Base-by-base conservation (phyloP, 768 basidiomycete species). In the Kwoniella dejecticola region DNA sequence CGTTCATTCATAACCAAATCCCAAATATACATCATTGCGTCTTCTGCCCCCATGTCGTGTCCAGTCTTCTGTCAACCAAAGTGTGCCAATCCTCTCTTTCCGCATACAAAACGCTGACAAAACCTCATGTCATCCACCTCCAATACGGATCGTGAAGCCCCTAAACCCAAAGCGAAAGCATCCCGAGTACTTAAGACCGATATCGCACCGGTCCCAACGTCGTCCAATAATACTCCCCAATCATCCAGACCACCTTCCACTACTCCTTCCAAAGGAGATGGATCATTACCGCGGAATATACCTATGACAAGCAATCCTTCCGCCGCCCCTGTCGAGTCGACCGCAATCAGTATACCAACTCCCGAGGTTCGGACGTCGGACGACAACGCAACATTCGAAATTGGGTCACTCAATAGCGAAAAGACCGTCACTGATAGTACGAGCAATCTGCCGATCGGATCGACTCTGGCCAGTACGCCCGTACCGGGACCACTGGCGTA, bases 131-230 rank as follows among this genome's bases (percentile, higher is more conserved):
- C n/a, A n/a, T n/a, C n/a, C n/a, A n/a, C n/a, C n/a, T n/a, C n/a
- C n/a, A n/a, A n/a, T n/a, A n/a, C n/a, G n/a, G n/a, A n/a, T n/a
- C 17, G 26, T 4, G 44, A 62, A 98, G 95, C 95, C 2, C 95
- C 95, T 2, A 81, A 85, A 23, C 95, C 95, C n/a, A 88, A 86
- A 75, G 89, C 88, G 30, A 98, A 98, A 75, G 82, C 84, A 2
- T 89, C 89, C 61, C 84, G 95, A 23, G 82, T 90, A 1, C 82
- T 97, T 58, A 97, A 94, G 79, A 90, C 88, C 17, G 88, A 88
- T 44, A 89, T 97, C 58, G 71, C 72, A 3, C 77, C 79, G 23
- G 66, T 71, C 1, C 60, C 42, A 40, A 53, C 4, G 7, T 68
- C 68, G 4, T 56, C 50, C 6, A 36, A 49, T 33, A 60, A 47